Evolutionary conservation across 2,329 filamentous ascomycete species (phyloP), one percentile per base, ranked within the genome.

Genomic region (Trichoderma atrobrunneum): DNA sequence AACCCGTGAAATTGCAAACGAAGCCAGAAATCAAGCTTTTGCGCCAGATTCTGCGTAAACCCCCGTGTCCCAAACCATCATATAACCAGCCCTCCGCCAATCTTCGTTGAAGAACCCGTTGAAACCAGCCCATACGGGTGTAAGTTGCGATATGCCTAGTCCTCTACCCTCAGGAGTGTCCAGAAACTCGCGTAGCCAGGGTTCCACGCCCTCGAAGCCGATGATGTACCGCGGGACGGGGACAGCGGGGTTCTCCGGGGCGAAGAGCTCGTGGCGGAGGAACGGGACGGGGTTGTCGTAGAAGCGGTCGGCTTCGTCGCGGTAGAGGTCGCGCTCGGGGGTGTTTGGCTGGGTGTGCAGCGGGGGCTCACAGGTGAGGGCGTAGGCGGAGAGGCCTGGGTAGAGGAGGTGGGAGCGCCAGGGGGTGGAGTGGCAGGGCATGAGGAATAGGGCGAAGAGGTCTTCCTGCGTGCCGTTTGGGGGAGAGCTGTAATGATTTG

Each of bases 351-450:
- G 79, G 0, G 89, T 88, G 76, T 91, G 84, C 14, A 99, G 83
- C 0, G 96, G 96, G 2, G 96, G 96, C 76, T 98, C 95, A 81
- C 96, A 99, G 7, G 92, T 92, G 18, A 98, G 85, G 0, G 95
- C 95, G 85, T 95, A 95, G 5, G 94, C 94, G 72, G 89, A 83
- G 68, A 98, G 89, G 34, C 85, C 83, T 0, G 93, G 89, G 78
- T 96, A 89, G 73, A 97, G 86, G 51, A 98, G 87, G 78, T 97
- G 93, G 18, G 92, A 94, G 77, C 95, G 92, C 95, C 96, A 98
- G 3, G 96, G 95, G 0, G 95, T 98, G 75, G 92, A 93, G 85
- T 99, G 96, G 83, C 96, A 99, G 11, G 96, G 96, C 87, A 95
- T 97, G 28, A 99, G 87, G 82, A 98, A 98, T 24, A 92, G 91